Evolutionary conservation across 2,329 filamentous ascomycete genomes (phyloP).

Genomic region (Pseudocercospora macadamiae): DNA sequence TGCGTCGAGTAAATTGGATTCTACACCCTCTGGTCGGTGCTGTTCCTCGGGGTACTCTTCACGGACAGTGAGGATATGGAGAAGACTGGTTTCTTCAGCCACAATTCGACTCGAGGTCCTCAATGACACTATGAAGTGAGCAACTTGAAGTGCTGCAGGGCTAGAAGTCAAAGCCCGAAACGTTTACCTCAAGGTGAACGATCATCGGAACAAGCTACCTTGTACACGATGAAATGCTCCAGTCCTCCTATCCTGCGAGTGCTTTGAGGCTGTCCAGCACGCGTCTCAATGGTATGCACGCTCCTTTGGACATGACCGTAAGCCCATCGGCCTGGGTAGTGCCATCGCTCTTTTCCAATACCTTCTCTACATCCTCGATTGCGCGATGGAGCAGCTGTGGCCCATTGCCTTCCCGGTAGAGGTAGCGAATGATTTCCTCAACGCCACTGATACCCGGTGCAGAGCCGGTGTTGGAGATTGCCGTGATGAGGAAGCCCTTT

Average conservation of each 20-base stretch:
- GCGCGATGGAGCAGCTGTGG: constrained; percentile 48
- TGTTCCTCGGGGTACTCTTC: no score
- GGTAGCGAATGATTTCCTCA: constrained; percentile 55
- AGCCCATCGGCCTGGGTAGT: constrained; percentile 46
- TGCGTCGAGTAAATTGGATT: no score
- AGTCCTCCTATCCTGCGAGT: background rate
- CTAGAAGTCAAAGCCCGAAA: no score
- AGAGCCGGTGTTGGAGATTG: constrained; percentile 45
- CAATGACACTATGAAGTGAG: no score
- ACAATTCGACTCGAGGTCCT: no score
- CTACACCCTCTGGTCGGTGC: no score
- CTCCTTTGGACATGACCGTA: constrained; percentile 52
- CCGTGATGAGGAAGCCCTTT: constrained; percentile 30
- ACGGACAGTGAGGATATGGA: no score
- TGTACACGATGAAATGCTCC: background rate
- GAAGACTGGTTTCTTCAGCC: no score
- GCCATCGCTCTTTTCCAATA: constrained; percentile 45
- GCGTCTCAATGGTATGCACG: constrained; percentile 39
- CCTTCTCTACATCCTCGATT: constrained; percentile 46
- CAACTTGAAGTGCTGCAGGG: no score
- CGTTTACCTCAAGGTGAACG: background rate
- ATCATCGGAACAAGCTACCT: no score
- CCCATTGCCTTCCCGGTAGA: constrained; percentile 48
- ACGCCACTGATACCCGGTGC: constrained; percentile 45
- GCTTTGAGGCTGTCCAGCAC: constrained; percentile 44